phyloP scores from a whole-genome alignment of 108 stramenopile genomes.

The Nitzschia palea region DNA sequence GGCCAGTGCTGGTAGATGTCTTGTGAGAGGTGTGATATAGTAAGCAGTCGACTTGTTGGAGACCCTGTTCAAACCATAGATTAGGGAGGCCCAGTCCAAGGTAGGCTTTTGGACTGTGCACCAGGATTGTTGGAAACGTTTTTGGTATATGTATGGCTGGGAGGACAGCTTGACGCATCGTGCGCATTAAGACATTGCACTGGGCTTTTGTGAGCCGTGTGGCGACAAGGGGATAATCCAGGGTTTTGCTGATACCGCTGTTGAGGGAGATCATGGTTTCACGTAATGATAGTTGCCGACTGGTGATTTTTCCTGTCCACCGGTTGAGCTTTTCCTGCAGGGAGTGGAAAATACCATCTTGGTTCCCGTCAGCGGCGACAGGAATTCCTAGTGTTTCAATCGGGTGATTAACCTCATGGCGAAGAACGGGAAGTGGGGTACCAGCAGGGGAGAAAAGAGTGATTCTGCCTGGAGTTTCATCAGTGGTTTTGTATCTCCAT shows the following conservation, averaged over 20 bases:
- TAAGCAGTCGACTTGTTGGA: background rate
- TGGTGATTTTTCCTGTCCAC: background rate
- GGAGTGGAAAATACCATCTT: background rate
- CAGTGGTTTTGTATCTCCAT: background rate
- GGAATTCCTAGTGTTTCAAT: background rate
- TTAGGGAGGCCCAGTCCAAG: background rate
- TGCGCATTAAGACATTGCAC: background rate
- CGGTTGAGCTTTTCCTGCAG: background rate
- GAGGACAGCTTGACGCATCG: background rate
- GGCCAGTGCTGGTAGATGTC: too few species aligned
- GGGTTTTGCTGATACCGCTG: background rate
- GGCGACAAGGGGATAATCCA: background rate
- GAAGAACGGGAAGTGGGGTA: too few species aligned
- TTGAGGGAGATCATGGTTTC: background rate
- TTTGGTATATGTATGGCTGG: background rate
- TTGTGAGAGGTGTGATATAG: too few species aligned
- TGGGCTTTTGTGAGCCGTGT: background rate
- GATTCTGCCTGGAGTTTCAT: background rate
- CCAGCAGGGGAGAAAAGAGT: too few species aligned
- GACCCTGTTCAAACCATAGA: background rate
- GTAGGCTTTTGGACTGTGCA: background rate
- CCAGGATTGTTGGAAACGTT: background rate
- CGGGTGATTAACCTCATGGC: too few species aligned
- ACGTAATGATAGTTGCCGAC: background rate
- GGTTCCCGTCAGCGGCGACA: background rate